These are phyloP conservation scores for Cercospora brassicicola DNA, from an alignment of 2,329 filamentous ascomycete genomes.

Conservation along the genomic window DNA sequence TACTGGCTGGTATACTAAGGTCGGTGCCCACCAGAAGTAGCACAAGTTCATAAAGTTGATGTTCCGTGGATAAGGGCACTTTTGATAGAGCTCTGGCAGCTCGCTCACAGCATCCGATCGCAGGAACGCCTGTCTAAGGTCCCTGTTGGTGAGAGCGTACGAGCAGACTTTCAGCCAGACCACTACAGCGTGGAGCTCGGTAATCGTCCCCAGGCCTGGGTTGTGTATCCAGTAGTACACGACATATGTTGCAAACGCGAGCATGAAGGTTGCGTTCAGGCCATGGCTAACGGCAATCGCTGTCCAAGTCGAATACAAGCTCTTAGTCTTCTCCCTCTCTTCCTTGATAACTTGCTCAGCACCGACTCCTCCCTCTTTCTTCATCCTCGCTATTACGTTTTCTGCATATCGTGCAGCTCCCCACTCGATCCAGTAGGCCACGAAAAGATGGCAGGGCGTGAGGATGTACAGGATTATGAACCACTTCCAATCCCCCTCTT, in stretches of 20 bases:
- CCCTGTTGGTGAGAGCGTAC: constrained; percentile 94
- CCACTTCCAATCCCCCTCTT: constrained; percentile 32
- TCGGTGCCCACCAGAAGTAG: constrained; percentile 98
- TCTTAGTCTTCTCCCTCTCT: constrained; percentile 42
- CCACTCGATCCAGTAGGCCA: constrained; percentile 86
- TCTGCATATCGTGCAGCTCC: constrained; percentile 78
- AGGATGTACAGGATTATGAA: constrained; percentile 70
- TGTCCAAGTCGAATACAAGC: constrained; percentile 66
- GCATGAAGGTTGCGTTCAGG: constrained; percentile 77
- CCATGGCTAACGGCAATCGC: constrained; percentile 69
- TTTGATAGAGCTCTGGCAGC: constrained; percentile 76
- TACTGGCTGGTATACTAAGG: constrained; percentile 92
- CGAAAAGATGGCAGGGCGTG: constrained; percentile 85
- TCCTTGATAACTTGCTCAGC: constrained; percentile 55
- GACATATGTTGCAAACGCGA: constrained; percentile 74
- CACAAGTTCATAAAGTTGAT: constrained; percentile 83
- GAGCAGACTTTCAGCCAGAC: constrained; percentile 96
- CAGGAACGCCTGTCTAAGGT: constrained; percentile 85
- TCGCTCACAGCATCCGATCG: constrained; percentile 65
- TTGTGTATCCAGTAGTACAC: constrained; percentile 93
- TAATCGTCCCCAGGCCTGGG: constrained; percentile 86
- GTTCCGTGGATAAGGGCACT: constrained; percentile 86
- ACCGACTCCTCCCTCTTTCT: constrained; percentile 39
- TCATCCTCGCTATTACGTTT: constrained; percentile 60
- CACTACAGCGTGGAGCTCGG: constrained; percentile 87